Base-by-base conservation (phyloP, 1,139 yeast genomes). In the Lodderomyces pseudojiufengensis region DNA sequence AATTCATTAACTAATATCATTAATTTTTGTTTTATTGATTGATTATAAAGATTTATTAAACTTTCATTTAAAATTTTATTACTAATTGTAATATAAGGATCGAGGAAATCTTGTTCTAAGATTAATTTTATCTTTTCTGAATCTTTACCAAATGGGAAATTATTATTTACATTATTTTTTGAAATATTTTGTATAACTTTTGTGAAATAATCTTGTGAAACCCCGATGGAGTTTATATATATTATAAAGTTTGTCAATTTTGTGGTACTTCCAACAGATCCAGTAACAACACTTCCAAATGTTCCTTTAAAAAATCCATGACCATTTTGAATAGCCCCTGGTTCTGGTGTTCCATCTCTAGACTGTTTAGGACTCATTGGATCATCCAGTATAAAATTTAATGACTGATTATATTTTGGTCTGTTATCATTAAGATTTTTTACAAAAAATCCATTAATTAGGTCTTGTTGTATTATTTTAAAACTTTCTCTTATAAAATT, bases 201-300 rank as follows among this genome's bases (percentile, higher is more conserved):
- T 4, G 58, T 53, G 28, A 81, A 64, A 52, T 82, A 82, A 22
- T 65, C 72, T 26, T 73, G 73, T 10, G 83, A 78, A 32, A 75
- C 59, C 4, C 80, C 75, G 9, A 84, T 64, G 2, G 85, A 75
- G 51, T 84, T 83, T 43, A 84, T 60, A 40, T 80, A 70, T 2
- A 80, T 59, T 28, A 81, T 61, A 50, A 68, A 78, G 16, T 63
- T 70, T 29, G 65, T 63, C 12, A 84, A 57, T 45, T 64, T 61
- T 9, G 63, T 51, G 43, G 54, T 63, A 25, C 55, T 55, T n/a
- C 22, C 31, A 11, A 15, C 51, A 3, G 61, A 46, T 3, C 60
- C 53, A 15, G 59, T 49, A 8, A 68, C 74, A 4, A 68, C 75
- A 41, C 61, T 67, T n/a, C 73, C 74, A 32, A 68, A 52, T 0